A percentile compares a stretch with the other conserved stretches of the same genome.
phyloP scores from a whole-genome alignment of 2,329 filamentous ascomycete species.

The Aspergillus candidus region DNA sequence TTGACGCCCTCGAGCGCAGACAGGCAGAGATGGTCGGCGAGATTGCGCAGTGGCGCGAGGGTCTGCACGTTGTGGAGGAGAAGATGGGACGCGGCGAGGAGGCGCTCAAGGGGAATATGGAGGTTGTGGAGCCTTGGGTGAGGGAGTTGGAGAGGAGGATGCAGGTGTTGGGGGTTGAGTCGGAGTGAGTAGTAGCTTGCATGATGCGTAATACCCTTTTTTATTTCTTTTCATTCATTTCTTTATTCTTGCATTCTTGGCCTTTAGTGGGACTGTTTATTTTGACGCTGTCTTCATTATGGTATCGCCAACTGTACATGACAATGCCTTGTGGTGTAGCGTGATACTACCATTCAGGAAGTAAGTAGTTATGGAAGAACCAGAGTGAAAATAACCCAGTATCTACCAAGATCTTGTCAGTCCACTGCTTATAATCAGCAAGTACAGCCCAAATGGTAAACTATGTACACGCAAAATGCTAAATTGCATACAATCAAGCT shows the following conservation, averaged over 20 bases:
- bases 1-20: slow-evolving; percentile 69
- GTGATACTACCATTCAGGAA: too few relatives aligned
- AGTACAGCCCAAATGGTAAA: too few relatives aligned
- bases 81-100: slow-evolving; percentile 65
- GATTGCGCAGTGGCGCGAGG: slow-evolving; percentile 78
- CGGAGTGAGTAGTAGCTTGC: slow-evolving; percentile 3
- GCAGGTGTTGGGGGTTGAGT: slow-evolving; percentile 47
- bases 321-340: too few relatives aligned
- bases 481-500: too few relatives aligned
- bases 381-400: too few relatives aligned
- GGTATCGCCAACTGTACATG: background rate
- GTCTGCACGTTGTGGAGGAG: slow-evolving; percentile 69
- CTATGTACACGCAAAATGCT: background rate
- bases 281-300: background rate
- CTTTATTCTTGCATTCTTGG: too few relatives aligned
- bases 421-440: too few relatives aligned
- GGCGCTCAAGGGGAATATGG: slow-evolving; percentile 71
- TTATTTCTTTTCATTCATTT: too few relatives aligned
- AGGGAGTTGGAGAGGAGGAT: slow-evolving; percentile 77
- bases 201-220: too few relatives aligned
- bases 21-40: slow-evolving; percentile 79
- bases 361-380: too few relatives aligned
- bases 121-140: slow-evolving; percentile 82
- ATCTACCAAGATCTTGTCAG: too few relatives aligned
- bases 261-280: background rate